Base-by-base conservation (phyloP, 2,329 filamentous ascomycete species). In the Hypoxylon sp. region DNA sequence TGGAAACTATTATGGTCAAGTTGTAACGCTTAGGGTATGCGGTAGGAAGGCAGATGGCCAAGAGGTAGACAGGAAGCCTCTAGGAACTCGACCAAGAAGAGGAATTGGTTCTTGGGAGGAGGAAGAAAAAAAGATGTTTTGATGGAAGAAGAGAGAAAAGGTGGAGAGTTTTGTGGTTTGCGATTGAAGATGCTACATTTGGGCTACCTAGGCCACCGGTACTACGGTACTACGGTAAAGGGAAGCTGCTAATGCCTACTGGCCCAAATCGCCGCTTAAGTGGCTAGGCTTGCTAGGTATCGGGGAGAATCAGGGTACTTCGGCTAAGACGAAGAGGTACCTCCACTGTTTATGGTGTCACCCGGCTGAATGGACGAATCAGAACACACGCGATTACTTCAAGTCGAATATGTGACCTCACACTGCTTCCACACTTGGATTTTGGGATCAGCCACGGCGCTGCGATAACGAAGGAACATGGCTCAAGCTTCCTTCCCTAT, bases 91-190 rank as follows among this genome's bases (percentile, higher is more conserved):
- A 72, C 64, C 68, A 64, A 73, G 70, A 65, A 70, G 67, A 70
- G 65, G 69, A 67, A 62, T 55, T 57, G 68, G 49, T 48, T 63
- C 60, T 67, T 61, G 59, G 22, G 24, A 44, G 48, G 64, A 67
- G 64, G 64, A 66, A 72, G 68, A 66, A 69, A 72, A 71, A 72
- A 57, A 65, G 61, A 71, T 65, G 64, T 68, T 70, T 60, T 65
- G 67, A 64, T 57, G 65, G 55, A 59, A 70, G 64, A 70, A 56
- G 67, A 66, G 59, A 64, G 74, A 74, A 76, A 75, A 76, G 75
- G 76, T 77, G 76, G 77, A 78, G 75, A 76, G 75, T 73, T 75
- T 73, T 73, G 70, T 67, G 61, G 73, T 72, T 75, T 75, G 71
- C 70, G 73, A 75, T 74, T 74, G 72, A 71, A 72, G 68, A 74